Base-by-base conservation (phyloP, 2,329 filamentous ascomycete species). In the Leptodontidium sp. region DNA sequence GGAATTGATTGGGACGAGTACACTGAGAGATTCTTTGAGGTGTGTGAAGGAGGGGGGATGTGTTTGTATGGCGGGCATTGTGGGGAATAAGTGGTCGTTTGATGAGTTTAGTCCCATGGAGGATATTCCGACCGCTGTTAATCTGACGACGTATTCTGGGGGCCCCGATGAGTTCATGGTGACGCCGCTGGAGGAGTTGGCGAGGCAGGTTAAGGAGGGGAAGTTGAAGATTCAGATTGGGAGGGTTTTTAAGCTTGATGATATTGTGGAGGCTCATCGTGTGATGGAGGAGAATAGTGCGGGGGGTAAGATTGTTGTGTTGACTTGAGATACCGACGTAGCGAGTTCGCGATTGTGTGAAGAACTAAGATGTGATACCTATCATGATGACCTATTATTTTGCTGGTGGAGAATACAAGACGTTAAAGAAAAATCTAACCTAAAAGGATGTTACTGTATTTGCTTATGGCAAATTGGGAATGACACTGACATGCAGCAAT, bases 21-120 rank as follows among this genome's bases (percentile, higher is more conserved):
- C 80, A 0, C 71, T 85, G 29, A 71, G 75, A 5, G 84, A 85
- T 69, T 84, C 82, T n/a, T 68, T 85, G 65, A 70, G 75, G 24
- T 83, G 82, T 75, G 76, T 77, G 1, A 77, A 75, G 43, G 66
- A 75, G 35, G 78, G 79, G 5, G 84, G 83, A 0, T 80, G 79
- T 24, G 80, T 84, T 1, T 84, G 82, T 68, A 79, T 85, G 79
- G 79, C 81, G 0, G 84, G 83, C 1, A 83, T 83, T 35, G 81
- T 84, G 14, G 81, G 82, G 4, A 80, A 82, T 65, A 77, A 78
- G 52, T 84, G 82, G 82, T 69, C 66, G 5, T 15, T 74, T 2
- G 73, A 81, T 4, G 72, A 79, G 8, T 80, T 83, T 65, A 78
- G 76, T 64, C 82, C 82, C 1, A 83, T 84, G 81, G 81, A 77